Evolutionary conservation across 768 basidiomycete genomes (phyloP).

Genomic region (Kwoniella heveanensis): DNA sequence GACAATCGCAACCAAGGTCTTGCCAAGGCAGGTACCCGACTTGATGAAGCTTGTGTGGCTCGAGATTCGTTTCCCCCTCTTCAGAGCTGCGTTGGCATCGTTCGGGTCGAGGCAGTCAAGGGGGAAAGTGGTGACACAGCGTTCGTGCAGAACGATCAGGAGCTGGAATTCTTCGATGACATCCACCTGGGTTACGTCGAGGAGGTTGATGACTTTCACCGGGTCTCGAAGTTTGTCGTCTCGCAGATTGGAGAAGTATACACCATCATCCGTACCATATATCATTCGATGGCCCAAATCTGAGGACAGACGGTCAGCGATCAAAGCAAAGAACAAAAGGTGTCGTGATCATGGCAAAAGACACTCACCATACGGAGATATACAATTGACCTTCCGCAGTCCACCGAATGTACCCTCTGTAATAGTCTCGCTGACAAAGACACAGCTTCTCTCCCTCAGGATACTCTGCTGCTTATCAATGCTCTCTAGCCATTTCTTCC

Average conservation of each 20-base stretch:
- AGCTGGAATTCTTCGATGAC: slow-evolving; percentile 94
- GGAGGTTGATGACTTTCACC: slow-evolving; percentile 80
- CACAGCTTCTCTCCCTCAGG: slow-evolving; percentile 77
- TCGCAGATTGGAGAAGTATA: slow-evolving; percentile 86
- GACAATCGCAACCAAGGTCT: slow-evolving; percentile 92
- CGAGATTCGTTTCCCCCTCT: slow-evolving; percentile 91
- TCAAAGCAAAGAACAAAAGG: not conserved
- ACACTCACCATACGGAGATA: slow-evolving; percentile 78
- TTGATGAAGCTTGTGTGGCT: slow-evolving; percentile 98
- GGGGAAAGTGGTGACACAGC: slow-evolving; percentile 93
- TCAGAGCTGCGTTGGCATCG: slow-evolving; percentile 87
- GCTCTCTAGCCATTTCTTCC: slow-evolving; percentile 91
- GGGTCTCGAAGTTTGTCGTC: slow-evolving; percentile 74
- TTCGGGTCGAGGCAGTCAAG: slow-evolving; percentile 85
- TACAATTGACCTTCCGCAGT: slow-evolving; percentile 86
- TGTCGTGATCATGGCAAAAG: not conserved
- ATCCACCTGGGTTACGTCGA: slow-evolving; percentile 92
- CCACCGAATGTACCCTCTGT: slow-evolving; percentile 87
- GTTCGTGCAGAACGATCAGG: slow-evolving; percentile 98
- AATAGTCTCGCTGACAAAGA: slow-evolving; percentile 81
- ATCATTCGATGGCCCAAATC: slow-evolving; percentile 81
- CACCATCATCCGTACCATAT: slow-evolving; percentile 96
- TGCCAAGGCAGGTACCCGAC: slow-evolving; percentile 85
- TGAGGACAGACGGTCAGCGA: slow-evolving; percentile 55
- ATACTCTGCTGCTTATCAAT: slow-evolving; percentile 86